Evolutionary conservation across 768 basidiomycete species (phyloP), one percentile per base, ranked within the genome.

Genomic region (Agrocybe chaxingu): DNA sequence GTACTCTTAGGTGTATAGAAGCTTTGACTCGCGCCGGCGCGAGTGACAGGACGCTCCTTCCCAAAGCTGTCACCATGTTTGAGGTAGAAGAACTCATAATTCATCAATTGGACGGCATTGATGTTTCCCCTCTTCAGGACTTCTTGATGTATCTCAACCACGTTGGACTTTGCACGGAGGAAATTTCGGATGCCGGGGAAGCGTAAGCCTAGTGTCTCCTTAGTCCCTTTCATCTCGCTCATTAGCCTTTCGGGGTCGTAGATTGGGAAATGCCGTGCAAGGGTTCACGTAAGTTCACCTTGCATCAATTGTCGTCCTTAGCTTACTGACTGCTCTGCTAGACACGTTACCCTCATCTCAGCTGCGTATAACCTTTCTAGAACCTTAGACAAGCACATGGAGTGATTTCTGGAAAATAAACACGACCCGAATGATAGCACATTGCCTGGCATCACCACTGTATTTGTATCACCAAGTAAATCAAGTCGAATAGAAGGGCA

Each of bases 21-120:
- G 93, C 93, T 0, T 69, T 98, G 54, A 91, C 92, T 0, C 79
- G 95, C 8, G 94, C 89, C 0, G 93, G 93, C 0, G 80, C 88
- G 51, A 90, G 79, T 53, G 88, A 96, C 57, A 75, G 70, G 42
- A 57, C 74, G 6, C 75, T 93, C 56, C 71, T 96, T 10, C 70
- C 70, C 10, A 80, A 78, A 46, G 85, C 93, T 4, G 76, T 89
- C 4, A 67, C 78, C n/a, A 94, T 97, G 88, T 94, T 98, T 54
- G 92, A 95, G 77, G 92, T 91, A 50, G 38, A 76, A 45, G 18
- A 8, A 30, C 47, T n/a, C 33, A 39, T 11, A 16, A 18, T 4
- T 55, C 38, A 11, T 29, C 41, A 16, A 33, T 16, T 8, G 18
- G n/a, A 46, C 16, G 33, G 40, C 3, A 18, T 0, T 29, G 54